Evolutionary conservation across 2,329 filamentous ascomycete species (phyloP), one percentile per base, ranked within the genome.

Genomic region (Lanzia echinophila): DNA sequence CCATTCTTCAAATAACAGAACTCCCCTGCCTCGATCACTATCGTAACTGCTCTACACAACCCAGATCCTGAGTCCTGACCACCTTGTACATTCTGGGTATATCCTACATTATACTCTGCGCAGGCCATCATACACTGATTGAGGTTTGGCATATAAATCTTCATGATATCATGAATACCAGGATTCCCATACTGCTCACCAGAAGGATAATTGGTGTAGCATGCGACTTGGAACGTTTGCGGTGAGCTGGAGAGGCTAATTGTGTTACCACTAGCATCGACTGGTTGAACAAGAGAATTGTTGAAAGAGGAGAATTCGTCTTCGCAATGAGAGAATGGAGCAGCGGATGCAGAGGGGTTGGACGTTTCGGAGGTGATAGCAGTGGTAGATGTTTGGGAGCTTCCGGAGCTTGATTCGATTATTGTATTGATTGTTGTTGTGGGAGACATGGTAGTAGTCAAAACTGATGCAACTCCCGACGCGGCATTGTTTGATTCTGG

Each of bases 1-100:
- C 47, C 47, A 41, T 55, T 55, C 24, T 55, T 55, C 33, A 55
- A 32, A 55, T 47, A 55, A 43, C 53, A 55, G 33, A 39, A 50
- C 32, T 55, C 53, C 15, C 53, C 42, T 10, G 34, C 19, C 7
- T 48, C 19, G 17, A 55, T 12, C 2, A 55, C 53, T 19, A 55
- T 33, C 10, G 32, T 49, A n/a, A 51, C 53, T 1, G 32, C 53
- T 34, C 33, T 55, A 31, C 53, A 55, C 15, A 41, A 33, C 1
- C 47, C 53, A 22, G 32, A 42, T 38, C 22, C 41, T 4, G 49
- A 38, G 22, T 47, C 51, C 33, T 49, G 19, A 1, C 39, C 39
- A 2, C 12, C 38, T 17, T 20, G 22, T 3, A 34, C 2, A 19
- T 38, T 55, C 6, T 19, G 33, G 3, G 31, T 19, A 6, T 42